Evolutionary conservation across 805 yeast genomes (phyloP).

Genomic region (Priceomyces fermenticarens): DNA sequence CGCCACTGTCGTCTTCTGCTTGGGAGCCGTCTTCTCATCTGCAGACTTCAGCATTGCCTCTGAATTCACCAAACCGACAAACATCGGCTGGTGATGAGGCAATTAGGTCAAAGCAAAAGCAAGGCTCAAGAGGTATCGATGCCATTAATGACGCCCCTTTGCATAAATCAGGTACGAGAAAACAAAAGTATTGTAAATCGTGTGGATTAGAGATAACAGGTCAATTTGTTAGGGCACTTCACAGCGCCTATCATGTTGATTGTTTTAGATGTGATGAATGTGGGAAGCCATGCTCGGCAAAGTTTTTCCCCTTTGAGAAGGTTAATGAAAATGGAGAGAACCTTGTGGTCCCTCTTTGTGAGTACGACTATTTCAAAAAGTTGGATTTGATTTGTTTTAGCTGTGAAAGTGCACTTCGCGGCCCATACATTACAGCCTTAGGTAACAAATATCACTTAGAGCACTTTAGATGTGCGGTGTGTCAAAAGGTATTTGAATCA

Average conservation of each 20-base stretch:
- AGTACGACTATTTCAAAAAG: conserved; percentile 85
- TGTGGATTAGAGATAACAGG: conserved; percentile 45
- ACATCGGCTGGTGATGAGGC: no score
- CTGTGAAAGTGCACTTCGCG: conserved; percentile 83
- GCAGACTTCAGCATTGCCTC: neutral
- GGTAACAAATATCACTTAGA: conserved; percentile 92
- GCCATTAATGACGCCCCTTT: neutral
- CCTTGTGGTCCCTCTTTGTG: conserved; percentile 63
- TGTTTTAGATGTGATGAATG: conserved; percentile 90
- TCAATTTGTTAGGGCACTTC: conserved; percentile 85
- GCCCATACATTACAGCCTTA: conserved; percentile 90
- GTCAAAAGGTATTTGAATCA: conserved; percentile 81
- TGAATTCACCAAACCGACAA: no score
- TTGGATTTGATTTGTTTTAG: conserved; percentile 81
- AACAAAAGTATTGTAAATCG: conserved; percentile 31
- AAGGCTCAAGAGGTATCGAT: neutral
- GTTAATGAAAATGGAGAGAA: conserved; percentile 37
- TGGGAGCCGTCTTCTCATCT: neutral
- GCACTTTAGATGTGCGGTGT: conserved; percentile 88
- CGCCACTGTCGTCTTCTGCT: neutral
- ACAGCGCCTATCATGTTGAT: conserved; percentile 74
- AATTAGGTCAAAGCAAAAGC: no score
- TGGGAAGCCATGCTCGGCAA: conserved; percentile 73
- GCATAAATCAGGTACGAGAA: conserved; percentile 13
- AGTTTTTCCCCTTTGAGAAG: conserved; percentile 78